Base-by-base conservation (phyloP, 2,329 filamentous ascomycete genomes). In the Ceratocystis colombiana region DNA sequence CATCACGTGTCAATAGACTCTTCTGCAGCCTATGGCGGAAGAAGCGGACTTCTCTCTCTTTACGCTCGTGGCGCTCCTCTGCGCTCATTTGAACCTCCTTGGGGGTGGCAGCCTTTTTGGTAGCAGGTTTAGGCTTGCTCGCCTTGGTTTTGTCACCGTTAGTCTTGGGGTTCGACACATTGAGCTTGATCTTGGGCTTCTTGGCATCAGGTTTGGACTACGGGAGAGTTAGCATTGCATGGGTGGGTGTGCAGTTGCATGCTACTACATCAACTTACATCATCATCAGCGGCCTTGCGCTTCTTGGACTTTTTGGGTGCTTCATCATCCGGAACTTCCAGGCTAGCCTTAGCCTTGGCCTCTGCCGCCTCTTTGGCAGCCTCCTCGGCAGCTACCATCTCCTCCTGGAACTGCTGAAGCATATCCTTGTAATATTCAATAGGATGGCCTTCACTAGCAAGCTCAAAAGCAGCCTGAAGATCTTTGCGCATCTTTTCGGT, bases 21-120 rank as follows among this genome's bases (percentile, higher is more conserved):
- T 96, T 95, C 74, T 99, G 94, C 44, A 99, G 85, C 75, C 92
- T 90, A 77, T 99, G 93, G 69, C 94, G 88, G 48, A 96, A 83
- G 75, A 95, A 97, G 41, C 96, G 79, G n/a, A 99, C 90, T 71
- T 89, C 86, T 70, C 85, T 87, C 82, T 88, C 79, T 73, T 86
- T 87, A 72, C 84, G 82, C 44, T 76, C 72, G 44, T 78, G 79
- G 70, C 80, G 81, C 74, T 87, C 82, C 70, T 85, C 83, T 0
- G 81, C 77, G 12, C 79, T 81, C 68, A 84, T 72, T 71, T 85
- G 83, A 1, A 80, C 77, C 73, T 86, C 83, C 73, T 83, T 83
- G 10, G 79, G 73, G 6, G 73, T 70, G 64, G 79, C 80, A 6
- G 79, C 76, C 70, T 83, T 82, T 71, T 84, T 83, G 66, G 88